Evolutionary conservation across 2,329 filamentous ascomycete species (phyloP).

Genomic region (Talaromyces sp.): DNA sequence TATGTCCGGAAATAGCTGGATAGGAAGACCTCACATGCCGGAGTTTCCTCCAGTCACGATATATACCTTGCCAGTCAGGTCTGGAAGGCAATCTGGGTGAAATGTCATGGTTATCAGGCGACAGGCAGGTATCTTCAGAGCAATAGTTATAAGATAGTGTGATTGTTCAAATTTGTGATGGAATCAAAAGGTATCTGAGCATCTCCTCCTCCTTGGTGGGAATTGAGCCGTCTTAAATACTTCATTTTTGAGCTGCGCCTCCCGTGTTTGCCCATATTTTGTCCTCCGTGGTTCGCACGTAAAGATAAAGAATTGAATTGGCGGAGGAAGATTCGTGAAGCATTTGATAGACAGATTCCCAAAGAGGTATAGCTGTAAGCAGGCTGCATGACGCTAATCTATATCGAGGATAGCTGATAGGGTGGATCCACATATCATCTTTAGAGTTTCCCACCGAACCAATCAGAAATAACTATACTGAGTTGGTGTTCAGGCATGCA

Average conservation of each 20-base stretch:
- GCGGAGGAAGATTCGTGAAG: neutral
- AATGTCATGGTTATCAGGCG: constrained; percentile 35
- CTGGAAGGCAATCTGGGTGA: constrained; percentile 44
- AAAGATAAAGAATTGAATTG: neutral
- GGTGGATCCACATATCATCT: neutral
- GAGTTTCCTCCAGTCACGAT: constrained; percentile 50
- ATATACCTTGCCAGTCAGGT: constrained; percentile 45
- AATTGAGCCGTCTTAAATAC: neutral
- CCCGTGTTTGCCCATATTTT: neutral
- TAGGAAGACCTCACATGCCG: constrained; percentile 42
- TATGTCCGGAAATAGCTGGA: neutral
- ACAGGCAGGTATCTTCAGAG: neutral
- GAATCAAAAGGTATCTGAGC: neutral
- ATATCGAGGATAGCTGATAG: neutral
- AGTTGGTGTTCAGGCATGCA: neutral
- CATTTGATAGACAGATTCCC: neutral
- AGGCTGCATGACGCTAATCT: constrained; percentile 13
- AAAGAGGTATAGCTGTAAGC: constrained; percentile 12
- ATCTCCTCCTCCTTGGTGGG: neutral
- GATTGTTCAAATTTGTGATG: neutral
- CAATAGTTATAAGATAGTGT: neutral
- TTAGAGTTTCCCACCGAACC: neutral
- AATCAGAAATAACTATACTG: neutral
- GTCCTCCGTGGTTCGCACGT: neutral
- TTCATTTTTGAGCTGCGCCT: neutral